Conservation (phyloP, 2,329 filamentous ascomycete genomes). For the Exophiala aquamarina region DNA sequence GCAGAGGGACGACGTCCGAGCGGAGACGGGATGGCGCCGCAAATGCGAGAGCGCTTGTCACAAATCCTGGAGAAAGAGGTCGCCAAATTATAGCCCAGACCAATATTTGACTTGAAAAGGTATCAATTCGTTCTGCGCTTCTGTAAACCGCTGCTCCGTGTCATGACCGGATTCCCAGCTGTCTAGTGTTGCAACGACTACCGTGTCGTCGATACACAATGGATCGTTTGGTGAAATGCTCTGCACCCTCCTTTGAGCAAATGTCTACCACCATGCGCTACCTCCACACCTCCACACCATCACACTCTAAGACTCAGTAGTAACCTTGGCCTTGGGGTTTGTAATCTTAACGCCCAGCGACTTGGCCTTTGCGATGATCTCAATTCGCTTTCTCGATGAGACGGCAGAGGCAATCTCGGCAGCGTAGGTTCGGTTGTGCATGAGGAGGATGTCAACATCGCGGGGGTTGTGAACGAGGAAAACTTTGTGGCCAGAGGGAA, state of each 20-base stretch:
- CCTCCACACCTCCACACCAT: conserved; percentile 21
- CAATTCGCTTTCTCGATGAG: conserved; percentile 97
- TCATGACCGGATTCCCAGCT: conserved; percentile 4
- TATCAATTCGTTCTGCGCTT: conserved; percentile 18
- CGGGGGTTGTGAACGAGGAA: conserved; percentile 98
- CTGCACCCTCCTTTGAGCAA: conserved; percentile 9
- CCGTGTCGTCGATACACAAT: conserved; percentile 6
- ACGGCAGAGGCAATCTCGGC: conserved; percentile 98
- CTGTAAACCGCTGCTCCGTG: conserved; percentile 11
- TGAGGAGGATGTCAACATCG: conserved; percentile 95
- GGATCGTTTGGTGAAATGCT: conserved; percentile 8
- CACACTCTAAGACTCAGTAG: conserved; percentile 71
- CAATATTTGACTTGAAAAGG: conserved; percentile 12
- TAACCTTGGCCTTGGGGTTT: conserved; percentile 98
- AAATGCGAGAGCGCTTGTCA: conserved; percentile 7
- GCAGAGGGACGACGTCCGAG: conserved; percentile 66
- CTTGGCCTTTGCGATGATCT: conserved; percentile 97
- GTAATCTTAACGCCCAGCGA: conserved; percentile 99
- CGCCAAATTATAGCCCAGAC: conserved; percentile 1
- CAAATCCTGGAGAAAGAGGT: conserved; percentile 8
- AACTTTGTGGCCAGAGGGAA: conserved; percentile 98
- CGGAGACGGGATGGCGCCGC: conserved; percentile 59
- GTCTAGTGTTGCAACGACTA: conserved; percentile 4
- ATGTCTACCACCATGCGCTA: conserved; percentile 1
- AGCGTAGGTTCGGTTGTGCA: conserved; percentile 99